Conservation (phyloP, 2,329 filamentous ascomycete species). For the Fusarium denticulatum region DNA sequence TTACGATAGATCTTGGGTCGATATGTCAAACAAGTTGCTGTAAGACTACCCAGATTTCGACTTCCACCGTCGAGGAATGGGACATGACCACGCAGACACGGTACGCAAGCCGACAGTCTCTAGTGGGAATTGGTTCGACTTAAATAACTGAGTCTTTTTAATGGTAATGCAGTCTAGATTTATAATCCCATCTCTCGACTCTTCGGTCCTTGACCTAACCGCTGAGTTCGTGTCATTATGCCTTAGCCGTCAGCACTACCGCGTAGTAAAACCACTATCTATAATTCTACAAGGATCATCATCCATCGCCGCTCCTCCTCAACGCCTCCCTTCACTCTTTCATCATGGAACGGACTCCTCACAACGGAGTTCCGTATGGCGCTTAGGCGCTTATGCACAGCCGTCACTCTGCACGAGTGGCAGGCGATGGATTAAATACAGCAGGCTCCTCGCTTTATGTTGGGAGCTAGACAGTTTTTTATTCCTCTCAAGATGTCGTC, state of each 20-base stretch:
- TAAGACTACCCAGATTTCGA: background rate
- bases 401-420: background rate
- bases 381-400: background rate
- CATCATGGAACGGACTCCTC: background rate
- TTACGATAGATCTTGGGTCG: background rate
- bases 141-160: background rate
- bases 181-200: background rate
- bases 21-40: background rate
- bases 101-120: too few relatives aligned
- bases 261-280: background rate
- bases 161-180: background rate
- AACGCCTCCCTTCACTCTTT: too few relatives aligned
- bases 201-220: too few relatives aligned
- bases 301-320: background rate
- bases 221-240: background rate
- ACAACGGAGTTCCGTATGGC: background rate
- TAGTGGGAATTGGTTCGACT: too few relatives aligned
- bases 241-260: background rate
- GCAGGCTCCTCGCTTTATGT: background rate
- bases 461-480: background rate
- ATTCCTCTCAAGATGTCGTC: background rate
- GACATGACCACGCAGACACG: background rate
- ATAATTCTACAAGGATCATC: background rate
- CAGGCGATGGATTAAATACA: conserved; percentile 1
- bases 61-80: background rate